Evolutionary conservation across 495 filamentous ascomycete species (phyloP).

Genomic region (Lasiosphaeriaceae sp.): DNA sequence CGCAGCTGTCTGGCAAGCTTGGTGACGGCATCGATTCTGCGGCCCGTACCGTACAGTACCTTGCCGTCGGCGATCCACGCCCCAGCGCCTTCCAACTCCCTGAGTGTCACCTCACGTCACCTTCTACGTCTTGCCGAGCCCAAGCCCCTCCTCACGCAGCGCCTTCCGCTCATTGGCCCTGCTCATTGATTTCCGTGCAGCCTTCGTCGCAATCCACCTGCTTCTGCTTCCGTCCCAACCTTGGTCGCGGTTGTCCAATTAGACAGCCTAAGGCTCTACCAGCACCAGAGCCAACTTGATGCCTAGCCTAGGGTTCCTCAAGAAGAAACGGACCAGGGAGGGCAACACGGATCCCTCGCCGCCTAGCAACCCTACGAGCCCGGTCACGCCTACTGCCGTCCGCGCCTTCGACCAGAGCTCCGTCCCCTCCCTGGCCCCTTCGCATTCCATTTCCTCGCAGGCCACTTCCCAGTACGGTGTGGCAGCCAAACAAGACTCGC

Average conservation of each 20-base stretch:
- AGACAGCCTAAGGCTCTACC: slow-evolving; percentile 14
- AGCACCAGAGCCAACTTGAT: slow-evolving; percentile 40
- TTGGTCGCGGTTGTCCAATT: slow-evolving; percentile 19
- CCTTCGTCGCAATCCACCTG: slow-evolving; percentile 10
- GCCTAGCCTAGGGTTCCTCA: slow-evolving; percentile 82
- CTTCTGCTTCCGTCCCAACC: not conserved
- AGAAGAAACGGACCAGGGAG: slow-evolving; percentile 95
- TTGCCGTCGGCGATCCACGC: not conserved
- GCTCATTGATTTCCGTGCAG: slow-evolving; percentile 24
- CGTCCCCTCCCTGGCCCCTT: slow-evolving; percentile 14
- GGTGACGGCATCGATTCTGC: not conserved
- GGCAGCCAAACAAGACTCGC: slow-evolving; percentile 22
- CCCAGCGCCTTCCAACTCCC: not conserved
- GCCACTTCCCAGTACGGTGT: slow-evolving; percentile 14
- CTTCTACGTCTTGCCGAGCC: not conserved
- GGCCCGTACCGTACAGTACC: not conserved
- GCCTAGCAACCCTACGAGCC: slow-evolving; percentile 59
- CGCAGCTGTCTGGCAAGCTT: not conserved
- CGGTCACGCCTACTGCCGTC: slow-evolving; percentile 48
- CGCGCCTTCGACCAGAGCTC: slow-evolving; percentile 41
- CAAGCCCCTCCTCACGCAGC: slow-evolving; percentile 6
- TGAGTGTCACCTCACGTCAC: not conserved
- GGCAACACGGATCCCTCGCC: slow-evolving; percentile 53
- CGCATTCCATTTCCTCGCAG: slow-evolving; percentile 24
- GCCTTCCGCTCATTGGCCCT: slow-evolving; percentile 19